Evolutionary conservation across 768 basidiomycete genomes (phyloP).

Genomic region (Butyriboletus loyo): DNA sequence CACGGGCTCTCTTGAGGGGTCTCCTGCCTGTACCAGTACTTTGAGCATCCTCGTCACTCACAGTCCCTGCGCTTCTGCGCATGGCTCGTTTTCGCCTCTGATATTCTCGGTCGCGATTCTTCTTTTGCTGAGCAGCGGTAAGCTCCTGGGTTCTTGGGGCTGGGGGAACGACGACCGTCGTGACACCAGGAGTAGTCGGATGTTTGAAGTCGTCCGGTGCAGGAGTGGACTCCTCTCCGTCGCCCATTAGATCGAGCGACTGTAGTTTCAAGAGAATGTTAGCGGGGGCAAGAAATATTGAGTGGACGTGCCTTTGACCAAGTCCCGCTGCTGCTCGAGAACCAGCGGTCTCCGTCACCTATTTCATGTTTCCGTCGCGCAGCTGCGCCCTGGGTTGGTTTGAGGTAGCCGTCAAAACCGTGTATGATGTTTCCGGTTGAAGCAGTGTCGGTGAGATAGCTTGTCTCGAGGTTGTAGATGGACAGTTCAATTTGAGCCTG

Average conservation of each 20-base stretch:
- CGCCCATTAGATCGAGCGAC: conserved; percentile 75
- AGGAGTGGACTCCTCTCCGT: conserved; percentile 60
- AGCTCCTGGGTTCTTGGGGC: conserved; percentile 67
- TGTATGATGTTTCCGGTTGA: conserved; percentile 86
- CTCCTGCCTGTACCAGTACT: conserved; percentile 48
- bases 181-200: conserved; percentile 67
- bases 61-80: conserved; percentile 61
- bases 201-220: conserved; percentile 66
- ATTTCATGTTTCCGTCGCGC: conserved; percentile 69
- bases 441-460: conserved; percentile 76
- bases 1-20: conserved; percentile 64
- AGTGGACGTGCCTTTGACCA: conserved; percentile 57
- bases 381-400: conserved; percentile 54
- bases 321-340: conserved; percentile 78
- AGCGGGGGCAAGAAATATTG: conserved; percentile 1
- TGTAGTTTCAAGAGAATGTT: conserved; percentile 28
- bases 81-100: conserved; percentile 72
- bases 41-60: conserved; percentile 69
- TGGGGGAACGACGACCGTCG: conserved; percentile 75
- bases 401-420: conserved; percentile 84
- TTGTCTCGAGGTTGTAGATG: conserved; percentile 73
- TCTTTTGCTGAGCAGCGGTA: conserved; percentile 71
- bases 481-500: conserved; percentile 77
- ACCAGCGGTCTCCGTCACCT: conserved; percentile 73
- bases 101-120: conserved; percentile 76